These are phyloP conservation scores for Xylaria sp. DNA, from an alignment of 2,329 filamentous ascomycete species.

Conservation along the genomic window DNA sequence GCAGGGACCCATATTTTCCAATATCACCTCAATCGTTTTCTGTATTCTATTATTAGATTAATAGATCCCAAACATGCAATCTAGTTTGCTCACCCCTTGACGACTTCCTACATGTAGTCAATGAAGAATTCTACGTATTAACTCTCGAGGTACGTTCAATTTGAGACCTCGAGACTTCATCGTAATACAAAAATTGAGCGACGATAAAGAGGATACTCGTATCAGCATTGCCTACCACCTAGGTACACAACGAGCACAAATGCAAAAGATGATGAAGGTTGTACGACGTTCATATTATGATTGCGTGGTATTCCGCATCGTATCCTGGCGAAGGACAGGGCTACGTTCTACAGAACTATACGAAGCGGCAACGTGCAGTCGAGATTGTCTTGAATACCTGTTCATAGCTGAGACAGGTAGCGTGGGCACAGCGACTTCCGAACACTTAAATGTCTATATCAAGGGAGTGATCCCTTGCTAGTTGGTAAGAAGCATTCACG, in stretches of 20 bases:
- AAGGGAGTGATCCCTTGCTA: slow-evolving; percentile 6
- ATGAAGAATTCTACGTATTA: background rate
- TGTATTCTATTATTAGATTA: background rate
- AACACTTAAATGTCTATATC: background rate
- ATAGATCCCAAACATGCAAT: background rate
- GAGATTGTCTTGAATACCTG: background rate
- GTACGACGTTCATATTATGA: background rate
- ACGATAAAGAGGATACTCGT: background rate
- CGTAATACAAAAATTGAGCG: background rate
- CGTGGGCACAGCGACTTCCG: background rate
- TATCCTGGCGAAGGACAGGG: background rate
- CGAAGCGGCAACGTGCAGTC: background rate
- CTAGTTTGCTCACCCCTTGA: background rate
- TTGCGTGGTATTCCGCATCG: background rate
- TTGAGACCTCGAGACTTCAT: background rate
- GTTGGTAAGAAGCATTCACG: background rate
- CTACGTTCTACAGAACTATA: background rate
- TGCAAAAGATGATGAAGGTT: background rate
- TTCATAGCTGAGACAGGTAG: background rate
- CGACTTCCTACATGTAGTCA: background rate
- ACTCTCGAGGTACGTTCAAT: background rate
- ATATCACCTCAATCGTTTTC: background rate
- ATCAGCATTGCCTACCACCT: background rate
- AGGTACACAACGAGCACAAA: background rate
- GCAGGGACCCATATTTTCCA: background rate